These are phyloP conservation scores for Talaromyces atroroseus DNA, from an alignment of 2,329 filamentous ascomycete species.

Conservation along the genomic window DNA sequence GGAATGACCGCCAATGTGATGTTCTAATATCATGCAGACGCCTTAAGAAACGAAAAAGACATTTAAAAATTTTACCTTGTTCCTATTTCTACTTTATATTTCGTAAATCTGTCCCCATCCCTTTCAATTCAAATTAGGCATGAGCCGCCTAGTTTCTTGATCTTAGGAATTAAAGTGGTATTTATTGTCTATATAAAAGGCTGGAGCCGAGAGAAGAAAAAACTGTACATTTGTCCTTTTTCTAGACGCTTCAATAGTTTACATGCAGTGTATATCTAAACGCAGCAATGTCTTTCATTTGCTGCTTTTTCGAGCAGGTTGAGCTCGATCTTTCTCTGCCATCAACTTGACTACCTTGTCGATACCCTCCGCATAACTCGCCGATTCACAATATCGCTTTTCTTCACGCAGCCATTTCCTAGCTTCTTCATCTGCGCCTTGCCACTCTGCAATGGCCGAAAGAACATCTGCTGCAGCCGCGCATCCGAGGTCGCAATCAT, in stretches of 20 bases:
- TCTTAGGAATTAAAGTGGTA: neutral
- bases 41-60: constrained; percentile 19
- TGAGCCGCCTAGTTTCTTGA: neutral
- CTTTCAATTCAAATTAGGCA: too few relatives aligned
- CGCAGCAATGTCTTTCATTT: neutral
- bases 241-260: neutral
- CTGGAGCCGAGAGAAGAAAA: neutral
- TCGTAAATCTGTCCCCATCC: neutral
- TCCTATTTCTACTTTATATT: neutral
- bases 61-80: constrained; percentile 28
- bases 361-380: constrained; percentile 36
- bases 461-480: constrained; percentile 72
- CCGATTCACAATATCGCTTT: constrained; percentile 49
- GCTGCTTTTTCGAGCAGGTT: neutral
- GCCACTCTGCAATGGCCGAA: constrained; percentile 74
- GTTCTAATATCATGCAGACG: constrained; percentile 35
- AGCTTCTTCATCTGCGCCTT: constrained; percentile 61
- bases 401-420: constrained; percentile 64
- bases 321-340: neutral
- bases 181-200: neutral
- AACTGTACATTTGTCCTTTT: neutral
- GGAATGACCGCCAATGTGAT: constrained; percentile 27
- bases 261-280: neutral
- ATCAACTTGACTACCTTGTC: constrained; percentile 19
- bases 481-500: constrained; percentile 80